Percentiles rank a stretch among this genome's conserved stretches.
Evolutionary conservation across 257 asterid species (phyloP).

Genomic region (Eustoma russellianum): DNA sequence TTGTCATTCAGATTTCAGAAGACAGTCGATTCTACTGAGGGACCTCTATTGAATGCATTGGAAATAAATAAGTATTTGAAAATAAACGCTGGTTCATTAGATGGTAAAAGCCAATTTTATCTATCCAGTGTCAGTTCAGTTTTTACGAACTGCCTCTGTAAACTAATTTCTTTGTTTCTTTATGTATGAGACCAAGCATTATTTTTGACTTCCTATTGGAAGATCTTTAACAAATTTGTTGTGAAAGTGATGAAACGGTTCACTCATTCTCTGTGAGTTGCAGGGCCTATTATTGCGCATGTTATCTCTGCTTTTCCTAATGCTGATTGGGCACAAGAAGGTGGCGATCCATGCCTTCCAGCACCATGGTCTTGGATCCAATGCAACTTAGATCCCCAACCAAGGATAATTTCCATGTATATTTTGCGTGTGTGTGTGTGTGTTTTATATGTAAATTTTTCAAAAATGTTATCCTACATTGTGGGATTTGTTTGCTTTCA

Average conservation of each 20-base stretch:
- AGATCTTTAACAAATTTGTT: not conserved
- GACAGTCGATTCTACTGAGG: slow-evolving; percentile 76
- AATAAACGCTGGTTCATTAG: slow-evolving; percentile 69
- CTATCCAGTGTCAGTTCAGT: not conserved
- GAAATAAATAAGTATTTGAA: slow-evolving; percentile 71
- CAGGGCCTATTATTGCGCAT: slow-evolving; percentile 61
- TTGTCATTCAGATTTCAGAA: slow-evolving; percentile 61
- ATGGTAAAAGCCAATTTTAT: slow-evolving; percentile 41
- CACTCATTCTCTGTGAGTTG: slow-evolving; percentile 15
- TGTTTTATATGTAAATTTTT: too few relatives aligned
- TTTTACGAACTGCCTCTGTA: not conserved
- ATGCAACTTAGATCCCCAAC: slow-evolving; percentile 70
- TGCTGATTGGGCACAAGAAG: slow-evolving; percentile 77
- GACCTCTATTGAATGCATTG: slow-evolving; percentile 92
- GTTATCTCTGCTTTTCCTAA: slow-evolving; percentile 36
- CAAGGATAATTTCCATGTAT: slow-evolving; percentile 70
- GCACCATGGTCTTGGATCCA: slow-evolving; percentile 92
- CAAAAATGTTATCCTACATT: too few relatives aligned
- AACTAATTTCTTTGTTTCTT: too few relatives aligned
- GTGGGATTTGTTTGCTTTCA: slow-evolving; percentile 6
- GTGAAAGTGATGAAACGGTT: slow-evolving; percentile 1
- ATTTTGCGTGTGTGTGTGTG: slow-evolving; percentile 1
- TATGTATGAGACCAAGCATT: too few relatives aligned
- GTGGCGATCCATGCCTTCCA: slow-evolving; percentile 97
- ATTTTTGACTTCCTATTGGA: too few relatives aligned